Percentiles rank a stretch among this genome's conserved stretches.
Evolutionary conservation across 495 filamentous ascomycete species (phyloP).

Genomic region (Aspergillus sclerotioniger): DNA sequence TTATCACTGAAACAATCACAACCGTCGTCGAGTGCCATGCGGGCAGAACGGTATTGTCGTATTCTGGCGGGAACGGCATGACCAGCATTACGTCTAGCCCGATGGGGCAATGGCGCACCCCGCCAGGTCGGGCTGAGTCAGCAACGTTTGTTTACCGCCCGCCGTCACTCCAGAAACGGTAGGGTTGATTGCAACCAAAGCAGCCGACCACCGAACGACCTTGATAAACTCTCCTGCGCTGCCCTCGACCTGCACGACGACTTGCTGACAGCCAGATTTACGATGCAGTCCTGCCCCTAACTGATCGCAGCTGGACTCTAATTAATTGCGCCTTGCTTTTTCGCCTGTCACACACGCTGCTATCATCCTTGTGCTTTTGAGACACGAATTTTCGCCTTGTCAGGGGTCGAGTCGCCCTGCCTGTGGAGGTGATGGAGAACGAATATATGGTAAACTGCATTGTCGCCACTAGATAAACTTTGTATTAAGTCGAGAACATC

Average conservation of each 20-base stretch:
- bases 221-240: background rate
- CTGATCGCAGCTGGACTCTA: conserved; percentile 9
- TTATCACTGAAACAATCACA: background rate
- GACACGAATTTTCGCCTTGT: conserved; percentile 5
- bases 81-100: conserved; percentile 21
- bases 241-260: background rate
- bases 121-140: conserved; percentile 23
- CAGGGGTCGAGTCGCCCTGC: conserved; percentile 2
- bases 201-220: background rate
- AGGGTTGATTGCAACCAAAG: conserved; percentile 4
- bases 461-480: background rate
- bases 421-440: conserved; percentile 30
- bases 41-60: background rate
- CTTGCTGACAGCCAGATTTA: conserved; percentile 4
- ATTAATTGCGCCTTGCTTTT: conserved; percentile 1
- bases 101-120: conserved; percentile 11
- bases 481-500: conserved; percentile 29
- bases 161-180: conserved; percentile 42
- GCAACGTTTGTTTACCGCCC: conserved; percentile 41
- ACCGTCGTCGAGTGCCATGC: background rate
- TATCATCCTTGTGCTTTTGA: background rate
- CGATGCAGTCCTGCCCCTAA: conserved; percentile 11
- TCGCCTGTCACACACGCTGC: background rate
- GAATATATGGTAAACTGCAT: conserved; percentile 32
- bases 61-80: conserved; percentile 2